A percentile compares a stretch with the other conserved stretches of the same genome.
phyloP scores from a whole-genome alignment of 2,329 filamentous ascomycete species.

The Ophiognomonia clavigignenti-juglandacearum region DNA sequence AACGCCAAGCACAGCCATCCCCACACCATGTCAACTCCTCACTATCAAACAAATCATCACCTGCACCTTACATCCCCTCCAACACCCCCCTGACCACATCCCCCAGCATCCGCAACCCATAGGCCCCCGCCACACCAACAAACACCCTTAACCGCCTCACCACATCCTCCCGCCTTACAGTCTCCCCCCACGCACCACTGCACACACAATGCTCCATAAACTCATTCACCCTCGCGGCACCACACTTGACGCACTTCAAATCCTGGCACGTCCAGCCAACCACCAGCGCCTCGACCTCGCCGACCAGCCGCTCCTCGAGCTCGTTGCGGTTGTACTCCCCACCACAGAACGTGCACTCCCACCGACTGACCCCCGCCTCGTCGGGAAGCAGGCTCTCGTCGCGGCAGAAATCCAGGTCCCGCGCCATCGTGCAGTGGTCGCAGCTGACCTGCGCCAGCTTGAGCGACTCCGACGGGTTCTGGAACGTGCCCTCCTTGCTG shows the following conservation, averaged over 20 bases:
- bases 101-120: conserved; percentile 75
- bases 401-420: conserved; percentile 87
- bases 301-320: conserved; percentile 80
- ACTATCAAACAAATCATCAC: neutral
- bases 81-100: conserved; percentile 65
- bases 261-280: conserved; percentile 87
- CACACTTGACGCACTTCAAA: conserved; percentile 69
- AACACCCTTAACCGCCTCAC: conserved; percentile 64
- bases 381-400: conserved; percentile 72
- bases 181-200: conserved; percentile 77
- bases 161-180: conserved; percentile 62
- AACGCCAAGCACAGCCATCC: too few relatives aligned
- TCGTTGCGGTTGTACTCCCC: conserved; percentile 70
- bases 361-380: conserved; percentile 32
- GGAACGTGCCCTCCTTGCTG: conserved; percentile 78
- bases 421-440: conserved; percentile 81
- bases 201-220: conserved; percentile 97
- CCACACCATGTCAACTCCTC: neutral
- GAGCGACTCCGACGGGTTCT: conserved; percentile 75
- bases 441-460: conserved; percentile 74
- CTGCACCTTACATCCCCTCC: conserved; percentile 33
- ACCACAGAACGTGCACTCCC: conserved; percentile 74
- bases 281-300: conserved; percentile 67
- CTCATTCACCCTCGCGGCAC: conserved; percentile 77
- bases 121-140: conserved; percentile 69